Evolutionary conservation across 768 basidiomycete genomes (phyloP), one percentile per base, ranked within the genome.

Genomic region (Leucocoprinus sp.): DNA sequence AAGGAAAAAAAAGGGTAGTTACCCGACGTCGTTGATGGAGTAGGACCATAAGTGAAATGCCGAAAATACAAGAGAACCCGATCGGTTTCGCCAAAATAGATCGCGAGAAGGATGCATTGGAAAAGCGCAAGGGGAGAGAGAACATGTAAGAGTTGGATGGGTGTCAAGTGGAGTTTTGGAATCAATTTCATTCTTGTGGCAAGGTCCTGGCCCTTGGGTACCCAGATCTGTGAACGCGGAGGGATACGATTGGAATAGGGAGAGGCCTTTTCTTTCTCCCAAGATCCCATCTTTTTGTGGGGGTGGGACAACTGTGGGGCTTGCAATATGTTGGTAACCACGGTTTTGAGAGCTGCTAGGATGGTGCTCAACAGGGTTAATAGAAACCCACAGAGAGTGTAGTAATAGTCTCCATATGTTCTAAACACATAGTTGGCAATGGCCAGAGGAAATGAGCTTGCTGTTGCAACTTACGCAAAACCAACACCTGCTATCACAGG

Each of bases 351-450:
- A 6, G 96, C 85, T 4, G 96, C 96, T 28, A 99, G 76, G 43
- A 95, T 60, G 0, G 95, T 92, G 35, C 96, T 96, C 14, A 93
- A 64, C 11, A 99, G 72, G 0, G 96, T 97, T 17, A 99, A 72
- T 57, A 88, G 54, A 48, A 98, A 77, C 4, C 96, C 96, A 61
- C 78, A 78, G 2, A 70, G 61, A 1, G 92, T 96, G 63, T 85
- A 96, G 56, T 90, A 85, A 64, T 96, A 98, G 58, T 97, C 93
- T 43, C 93, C 96, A 47, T 91, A 95, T 5, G 93, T 96, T 9
- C 90, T 93, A 55, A 15, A 14, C 29, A 40, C 11, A 34, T 40
- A 15, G 37, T 7, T 7, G 19, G 4, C 19, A 12, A 37, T n/a
- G 3, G 15, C 8, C 8, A 21, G 5, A 8, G n/a, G 5, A 37